Evolutionary conservation across 768 basidiomycete genomes (phyloP), one percentile per base, ranked within the genome.

Genomic region (Psilocybe subaeruginosa): DNA sequence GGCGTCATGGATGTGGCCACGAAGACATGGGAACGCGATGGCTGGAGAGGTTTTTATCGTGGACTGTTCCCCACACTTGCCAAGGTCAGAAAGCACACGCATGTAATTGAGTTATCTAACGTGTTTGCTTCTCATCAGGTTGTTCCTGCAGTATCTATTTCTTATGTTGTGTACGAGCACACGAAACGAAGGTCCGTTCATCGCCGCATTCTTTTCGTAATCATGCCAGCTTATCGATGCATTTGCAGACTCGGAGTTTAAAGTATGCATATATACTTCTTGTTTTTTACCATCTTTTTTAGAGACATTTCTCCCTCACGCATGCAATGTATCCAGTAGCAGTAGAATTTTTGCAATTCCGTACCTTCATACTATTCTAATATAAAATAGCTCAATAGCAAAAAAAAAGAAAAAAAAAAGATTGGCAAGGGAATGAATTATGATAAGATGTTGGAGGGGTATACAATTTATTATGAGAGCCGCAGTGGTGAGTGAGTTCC

Each of bases 111-210:
- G 27, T 37, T 33, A 17, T 48, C 29, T 57, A 50, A 35, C 23
- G 31, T 23, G 45, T 46, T 41, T 58, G 14, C 29, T 31, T 55
- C 17, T 67, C 53, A 48, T 35, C 67, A 93, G 92, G 97, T 99
- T 60, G 89, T 97, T 48, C 97, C 97, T 54, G 90, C 95, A 3
- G 97, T 99, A 46, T 97, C 95, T 7, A 98, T 99, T 76, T 94
- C 94, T 62, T 97, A 97, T 76, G 88, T 97, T 43, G 96, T 97
- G 64, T 95, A 95, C 75, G 93, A 95, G 72, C 87, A 91, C 68
- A 88, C 83, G 68, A 95, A 93, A 79, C 84, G 89, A 73, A 89
- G 80, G 93, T 90, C 58, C 64, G 85, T 74, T 62, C 47, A 47
- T 45, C 23, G 35, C 39, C 2, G 14, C 19, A 29, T 16, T 50